These are phyloP conservation scores for Xylaria sp. DNA, from an alignment of 2,329 filamentous ascomycete species.

Conservation along the genomic window DNA sequence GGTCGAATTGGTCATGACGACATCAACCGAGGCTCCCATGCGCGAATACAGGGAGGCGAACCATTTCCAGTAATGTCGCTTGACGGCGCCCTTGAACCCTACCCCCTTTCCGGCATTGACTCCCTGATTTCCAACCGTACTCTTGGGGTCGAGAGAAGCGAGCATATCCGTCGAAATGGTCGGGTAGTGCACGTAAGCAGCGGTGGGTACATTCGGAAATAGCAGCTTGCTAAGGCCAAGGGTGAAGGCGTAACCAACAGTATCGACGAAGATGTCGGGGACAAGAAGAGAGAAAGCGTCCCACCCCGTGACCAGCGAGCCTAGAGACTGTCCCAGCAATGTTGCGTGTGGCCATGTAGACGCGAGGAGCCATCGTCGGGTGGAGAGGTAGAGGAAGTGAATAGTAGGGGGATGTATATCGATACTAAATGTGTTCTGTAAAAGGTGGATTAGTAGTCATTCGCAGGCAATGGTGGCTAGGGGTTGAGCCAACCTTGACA, in stretches of 20 bases:
- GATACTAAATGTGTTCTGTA: slow-evolving; percentile 89
- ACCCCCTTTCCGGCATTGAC: slow-evolving; percentile 85
- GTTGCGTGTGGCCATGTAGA: slow-evolving; percentile 93
- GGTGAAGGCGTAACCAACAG: slow-evolving; percentile 96
- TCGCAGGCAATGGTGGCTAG: background rate
- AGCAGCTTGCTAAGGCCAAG: slow-evolving; percentile 84
- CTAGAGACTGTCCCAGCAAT: slow-evolving; percentile 90
- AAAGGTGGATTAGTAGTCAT: slow-evolving; percentile 13
- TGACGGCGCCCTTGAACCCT: slow-evolving; percentile 75
- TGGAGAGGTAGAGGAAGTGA: slow-evolving; percentile 89
- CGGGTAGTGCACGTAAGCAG: slow-evolving; percentile 96
- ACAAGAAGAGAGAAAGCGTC: slow-evolving; percentile 93
- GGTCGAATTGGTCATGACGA: slow-evolving; percentile 96
- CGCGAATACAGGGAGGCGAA: slow-evolving; percentile 86
- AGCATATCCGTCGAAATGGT: slow-evolving; percentile 99
- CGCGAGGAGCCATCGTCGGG: slow-evolving; percentile 84
- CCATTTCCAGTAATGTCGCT: slow-evolving; percentile 84
- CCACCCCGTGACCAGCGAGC: slow-evolving; percentile 86
- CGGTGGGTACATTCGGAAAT: slow-evolving; percentile 83
- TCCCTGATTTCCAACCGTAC: slow-evolving; percentile 69
- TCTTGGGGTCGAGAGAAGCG: slow-evolving; percentile 75
- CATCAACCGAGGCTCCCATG: slow-evolving; percentile 84
- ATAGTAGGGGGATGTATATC: slow-evolving; percentile 83
- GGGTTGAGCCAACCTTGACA: slow-evolving; percentile 68
- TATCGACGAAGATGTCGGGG: slow-evolving; percentile 95